These are phyloP conservation scores for Capsella bursapastoris DNA, from an alignment of 345 rosid genomes.

Conservation along the genomic window DNA sequence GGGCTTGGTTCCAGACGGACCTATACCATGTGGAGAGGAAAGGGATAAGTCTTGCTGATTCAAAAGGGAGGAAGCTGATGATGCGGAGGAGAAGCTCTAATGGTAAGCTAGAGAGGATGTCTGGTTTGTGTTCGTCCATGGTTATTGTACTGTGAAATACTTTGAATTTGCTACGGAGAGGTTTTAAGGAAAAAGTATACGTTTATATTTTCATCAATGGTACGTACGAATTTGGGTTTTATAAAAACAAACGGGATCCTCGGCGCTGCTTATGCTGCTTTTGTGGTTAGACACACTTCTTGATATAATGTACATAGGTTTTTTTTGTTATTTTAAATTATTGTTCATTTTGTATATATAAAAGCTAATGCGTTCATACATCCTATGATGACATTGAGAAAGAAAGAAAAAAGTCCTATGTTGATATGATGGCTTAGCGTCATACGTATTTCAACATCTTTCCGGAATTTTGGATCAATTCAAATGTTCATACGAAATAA, in stretches of 20 bases:
- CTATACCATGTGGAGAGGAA: conserved; percentile 58
- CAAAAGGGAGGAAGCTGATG: conserved; percentile 61
- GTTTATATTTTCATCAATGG: neutral
- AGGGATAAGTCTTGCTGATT: conserved; percentile 60
- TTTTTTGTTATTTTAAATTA: too few relatives aligned
- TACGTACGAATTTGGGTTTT: conserved; percentile 29
- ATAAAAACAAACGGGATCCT: neutral
- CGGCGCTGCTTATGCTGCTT: conserved; percentile 33
- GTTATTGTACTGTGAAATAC: neutral
- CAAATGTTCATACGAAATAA: too few relatives aligned
- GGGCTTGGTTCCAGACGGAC: conserved; percentile 54
- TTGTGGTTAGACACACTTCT: conserved; percentile 32
- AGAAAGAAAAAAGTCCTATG: too few relatives aligned
- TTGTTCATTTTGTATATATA: neutral
- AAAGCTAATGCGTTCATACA: neutral
- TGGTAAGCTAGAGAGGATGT: conserved; percentile 59
- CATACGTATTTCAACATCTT: too few relatives aligned
- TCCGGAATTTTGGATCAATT: too few relatives aligned
- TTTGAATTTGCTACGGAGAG: conserved; percentile 1
- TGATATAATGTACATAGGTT: neutral
- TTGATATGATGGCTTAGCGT: too few relatives aligned
- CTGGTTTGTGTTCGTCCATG: conserved; percentile 41
- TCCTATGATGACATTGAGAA: neutral
- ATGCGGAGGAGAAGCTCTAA: conserved; percentile 60
- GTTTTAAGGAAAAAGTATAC: conserved; percentile 2